These are phyloP conservation scores for Solanum pennellii DNA, from an alignment of 257 asterid species.

Conservation along the genomic window DNA sequence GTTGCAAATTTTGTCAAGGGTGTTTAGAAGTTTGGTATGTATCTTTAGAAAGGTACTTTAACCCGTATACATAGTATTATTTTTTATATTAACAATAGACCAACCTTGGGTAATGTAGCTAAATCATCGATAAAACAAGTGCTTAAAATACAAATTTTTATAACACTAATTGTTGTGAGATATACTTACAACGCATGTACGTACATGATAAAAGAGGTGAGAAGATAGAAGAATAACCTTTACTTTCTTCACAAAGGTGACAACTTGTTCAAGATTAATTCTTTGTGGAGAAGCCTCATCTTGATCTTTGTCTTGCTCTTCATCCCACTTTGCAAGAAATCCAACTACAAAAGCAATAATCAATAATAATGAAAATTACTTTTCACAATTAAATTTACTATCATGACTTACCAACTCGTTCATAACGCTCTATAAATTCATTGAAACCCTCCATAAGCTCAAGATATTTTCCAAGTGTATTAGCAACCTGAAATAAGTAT, in stretches of 20 bases:
- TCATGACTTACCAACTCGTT: conserved; percentile 53
- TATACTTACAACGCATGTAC: background rate
- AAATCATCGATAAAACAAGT: background rate
- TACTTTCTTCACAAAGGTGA: background rate
- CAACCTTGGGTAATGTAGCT: background rate
- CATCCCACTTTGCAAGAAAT: conserved; percentile 71
- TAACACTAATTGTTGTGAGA: background rate
- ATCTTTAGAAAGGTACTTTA: background rate
- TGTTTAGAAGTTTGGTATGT: background rate
- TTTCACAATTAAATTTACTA: background rate
- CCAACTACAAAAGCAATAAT: conserved; percentile 44
- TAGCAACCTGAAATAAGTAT: conserved; percentile 46
- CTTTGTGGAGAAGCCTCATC: background rate
- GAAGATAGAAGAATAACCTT: background rate
- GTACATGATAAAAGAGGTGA: background rate
- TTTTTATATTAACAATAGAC: background rate
- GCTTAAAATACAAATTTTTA: too few relatives aligned
- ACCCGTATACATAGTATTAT: background rate
- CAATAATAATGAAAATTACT: conserved; percentile 1
- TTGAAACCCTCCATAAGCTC: conserved; percentile 88
- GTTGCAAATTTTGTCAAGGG: background rate
- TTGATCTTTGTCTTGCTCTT: conserved; percentile 65
- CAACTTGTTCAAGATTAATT: background rate
- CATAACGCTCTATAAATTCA: conserved; percentile 76
- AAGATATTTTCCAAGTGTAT: conserved; percentile 71